phyloP scores from a whole-genome alignment of 2,329 filamentous ascomycete genomes.

The Pyrenophora tritici-repentis region DNA sequence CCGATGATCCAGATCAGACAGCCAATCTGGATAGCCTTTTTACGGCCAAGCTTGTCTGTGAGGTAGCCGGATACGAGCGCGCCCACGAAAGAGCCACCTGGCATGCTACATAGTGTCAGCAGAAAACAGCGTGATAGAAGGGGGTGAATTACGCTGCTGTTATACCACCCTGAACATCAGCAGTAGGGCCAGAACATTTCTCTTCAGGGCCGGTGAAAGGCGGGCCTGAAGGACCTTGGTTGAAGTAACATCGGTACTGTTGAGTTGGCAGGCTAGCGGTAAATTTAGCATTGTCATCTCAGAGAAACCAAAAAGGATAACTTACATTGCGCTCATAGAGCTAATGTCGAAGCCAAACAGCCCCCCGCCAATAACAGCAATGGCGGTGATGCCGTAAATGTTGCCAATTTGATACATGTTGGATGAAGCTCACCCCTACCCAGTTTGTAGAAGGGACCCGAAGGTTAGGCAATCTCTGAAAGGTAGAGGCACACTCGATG shows the following conservation, averaged over 20 bases:
- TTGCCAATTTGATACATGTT: constrained; percentile 56
- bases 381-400: constrained; percentile 62
- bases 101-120: constrained; percentile 54
- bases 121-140: neutral
- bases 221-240: constrained; percentile 54
- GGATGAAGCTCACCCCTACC: neutral
- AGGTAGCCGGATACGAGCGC: constrained; percentile 64
- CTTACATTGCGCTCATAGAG: constrained; percentile 65
- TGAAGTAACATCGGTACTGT: constrained; percentile 74
- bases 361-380: constrained; percentile 67
- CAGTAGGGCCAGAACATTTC: constrained; percentile 57
- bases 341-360: constrained; percentile 81
- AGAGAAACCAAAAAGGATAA: too few relatives aligned
- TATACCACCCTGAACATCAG: constrained; percentile 67
- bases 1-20: constrained; percentile 62
- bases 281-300: constrained; percentile 31
- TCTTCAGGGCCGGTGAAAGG: constrained; percentile 45
- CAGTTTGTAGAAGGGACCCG: constrained; percentile 7
- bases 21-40: constrained; percentile 59
- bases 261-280: constrained; percentile 62
- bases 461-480: constrained; percentile 6
- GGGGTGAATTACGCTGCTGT: constrained; percentile 6
- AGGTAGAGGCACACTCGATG: neutral
- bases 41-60: constrained; percentile 62
- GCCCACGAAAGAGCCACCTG: constrained; percentile 71